A percentile compares a stretch with the other conserved stretches of the same genome.
Evolutionary conservation across 345 rosid genomes (phyloP).

Genomic region (Cochlearia excelsa): DNA sequence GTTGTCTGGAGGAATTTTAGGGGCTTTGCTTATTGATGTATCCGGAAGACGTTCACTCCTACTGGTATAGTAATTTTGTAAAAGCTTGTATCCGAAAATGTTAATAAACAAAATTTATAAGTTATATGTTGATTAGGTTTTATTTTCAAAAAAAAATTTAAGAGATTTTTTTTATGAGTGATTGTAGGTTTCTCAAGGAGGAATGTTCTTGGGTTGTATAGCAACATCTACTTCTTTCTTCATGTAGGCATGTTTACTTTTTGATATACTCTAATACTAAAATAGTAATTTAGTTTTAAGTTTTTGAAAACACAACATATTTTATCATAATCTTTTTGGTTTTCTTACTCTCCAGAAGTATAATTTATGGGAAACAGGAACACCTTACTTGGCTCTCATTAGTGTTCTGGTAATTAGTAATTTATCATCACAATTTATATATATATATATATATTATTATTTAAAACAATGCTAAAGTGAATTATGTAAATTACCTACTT

Average conservation of each 20-base stretch:
- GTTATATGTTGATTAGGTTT: background rate
- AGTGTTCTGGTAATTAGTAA: slow-evolving; percentile 28
- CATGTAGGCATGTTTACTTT: slow-evolving; percentile 43
- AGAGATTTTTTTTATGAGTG: background rate
- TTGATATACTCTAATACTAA: slow-evolving; percentile 7
- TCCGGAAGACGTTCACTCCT: slow-evolving; percentile 74
- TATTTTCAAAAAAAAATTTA: background rate
- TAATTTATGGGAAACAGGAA: slow-evolving; percentile 34
- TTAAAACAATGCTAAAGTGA: background rate
- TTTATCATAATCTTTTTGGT: background rate
- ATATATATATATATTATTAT: background rate
- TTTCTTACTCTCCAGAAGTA: slow-evolving; percentile 44
- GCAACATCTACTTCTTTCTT: slow-evolving; percentile 54
- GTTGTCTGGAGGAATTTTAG: slow-evolving; percentile 69
- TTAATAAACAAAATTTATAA: background rate
- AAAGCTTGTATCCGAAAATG: background rate
- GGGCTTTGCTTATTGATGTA: slow-evolving; percentile 63
- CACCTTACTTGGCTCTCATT: slow-evolving; percentile 26
- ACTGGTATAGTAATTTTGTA: slow-evolving; percentile 44
- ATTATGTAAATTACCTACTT: background rate
- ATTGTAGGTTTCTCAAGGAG: slow-evolving; percentile 58
- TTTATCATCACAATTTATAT: slow-evolving; percentile 6
- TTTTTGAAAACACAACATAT: background rate
- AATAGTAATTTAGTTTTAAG: background rate
- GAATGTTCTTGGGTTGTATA: slow-evolving; percentile 74